Percentiles rank a stretch among this genome's conserved stretches.
Evolutionary conservation across 2,329 filamentous ascomycete genomes (phyloP).

Genomic region (Talaromyces rugulosus): DNA sequence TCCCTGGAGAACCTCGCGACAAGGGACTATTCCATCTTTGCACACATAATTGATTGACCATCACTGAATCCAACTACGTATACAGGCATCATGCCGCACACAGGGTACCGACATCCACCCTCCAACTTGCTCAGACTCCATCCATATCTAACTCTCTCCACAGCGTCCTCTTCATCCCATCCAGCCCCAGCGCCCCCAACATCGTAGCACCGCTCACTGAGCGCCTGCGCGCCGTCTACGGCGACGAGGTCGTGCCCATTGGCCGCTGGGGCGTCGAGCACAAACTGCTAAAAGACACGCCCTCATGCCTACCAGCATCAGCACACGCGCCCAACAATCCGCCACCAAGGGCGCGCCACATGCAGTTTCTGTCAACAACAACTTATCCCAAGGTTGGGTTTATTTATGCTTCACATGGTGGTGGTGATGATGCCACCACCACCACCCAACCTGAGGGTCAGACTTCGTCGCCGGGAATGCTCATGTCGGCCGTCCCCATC

Average conservation of each 20-base stretch:
- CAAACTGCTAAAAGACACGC: conserved; percentile 41
- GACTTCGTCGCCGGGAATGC: conserved; percentile 19
- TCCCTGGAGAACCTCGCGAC: neutral
- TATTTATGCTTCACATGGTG: conserved; percentile 32
- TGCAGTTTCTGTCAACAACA: conserved; percentile 41
- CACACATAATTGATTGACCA: neutral
- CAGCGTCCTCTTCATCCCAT: conserved; percentile 42
- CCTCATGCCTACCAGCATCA: conserved; percentile 34
- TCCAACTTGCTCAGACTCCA: neutral
- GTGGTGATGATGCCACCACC: neutral
- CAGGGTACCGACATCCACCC: conserved; percentile 25
- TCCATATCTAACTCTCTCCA: neutral
- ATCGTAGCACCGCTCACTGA: conserved; percentile 31
- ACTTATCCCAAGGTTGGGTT: conserved; percentile 38
- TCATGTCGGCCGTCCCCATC: conserved; percentile 37
- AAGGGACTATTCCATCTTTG: too few relatives aligned
- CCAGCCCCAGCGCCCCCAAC: conserved; percentile 36
- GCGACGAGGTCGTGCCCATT: conserved; percentile 30
- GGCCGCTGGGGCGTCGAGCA: conserved; percentile 40
- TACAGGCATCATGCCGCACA: conserved; percentile 25
- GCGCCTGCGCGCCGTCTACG: conserved; percentile 33
- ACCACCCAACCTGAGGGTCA: neutral
- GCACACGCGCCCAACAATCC: conserved; percentile 22
- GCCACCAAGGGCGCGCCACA: conserved; percentile 30
- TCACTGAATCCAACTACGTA: neutral